phyloP scores from a whole-genome alignment of 805 yeast species.

The Naumovozyma castellii region DNA sequence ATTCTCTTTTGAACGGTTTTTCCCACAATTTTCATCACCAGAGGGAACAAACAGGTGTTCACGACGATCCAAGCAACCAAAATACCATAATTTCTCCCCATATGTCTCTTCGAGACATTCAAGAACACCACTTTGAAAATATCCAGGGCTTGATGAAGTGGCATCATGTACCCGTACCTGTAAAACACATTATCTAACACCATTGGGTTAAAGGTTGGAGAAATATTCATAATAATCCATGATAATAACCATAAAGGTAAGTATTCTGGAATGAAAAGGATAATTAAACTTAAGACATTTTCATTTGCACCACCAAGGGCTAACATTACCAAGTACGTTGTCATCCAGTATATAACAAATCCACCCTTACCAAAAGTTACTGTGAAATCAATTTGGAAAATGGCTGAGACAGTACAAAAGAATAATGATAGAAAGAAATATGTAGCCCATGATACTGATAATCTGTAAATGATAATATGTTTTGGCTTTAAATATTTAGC shows the following conservation, averaged over 20 bases:
- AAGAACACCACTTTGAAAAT: constrained; percentile 51
- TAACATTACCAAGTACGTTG: constrained; percentile 56
- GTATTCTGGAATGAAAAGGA: constrained; percentile 50
- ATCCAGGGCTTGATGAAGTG: constrained; percentile 58
- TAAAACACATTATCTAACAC: constrained; percentile 47
- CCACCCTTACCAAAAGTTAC: constrained; percentile 57
- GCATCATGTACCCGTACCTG: constrained; percentile 58
- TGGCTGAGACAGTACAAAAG: constrained; percentile 51
- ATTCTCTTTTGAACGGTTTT: constrained; percentile 27
- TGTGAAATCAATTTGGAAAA: constrained; percentile 56
- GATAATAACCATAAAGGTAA: constrained; percentile 63
- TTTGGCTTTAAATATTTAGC: constrained; percentile 36
- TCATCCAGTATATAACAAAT: constrained; percentile 66
- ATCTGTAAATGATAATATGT: constrained; percentile 45
- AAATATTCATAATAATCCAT: constrained; percentile 58
- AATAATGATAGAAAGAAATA: constrained; percentile 51
- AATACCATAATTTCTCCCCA: constrained; percentile 56
- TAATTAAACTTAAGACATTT: constrained; percentile 43
- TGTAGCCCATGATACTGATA: constrained; percentile 38
- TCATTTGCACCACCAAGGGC: constrained; percentile 75
- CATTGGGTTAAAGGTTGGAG: constrained; percentile 61
- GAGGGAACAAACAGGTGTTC: constrained; percentile 36
- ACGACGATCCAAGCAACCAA: constrained; percentile 52
- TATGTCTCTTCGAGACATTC: constrained; percentile 42
- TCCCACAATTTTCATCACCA: constrained; percentile 37